These are phyloP conservation scores for Pythium phragmitis DNA, from an alignment of 352 stramenopile genomes.

Conservation along the genomic window DNA sequence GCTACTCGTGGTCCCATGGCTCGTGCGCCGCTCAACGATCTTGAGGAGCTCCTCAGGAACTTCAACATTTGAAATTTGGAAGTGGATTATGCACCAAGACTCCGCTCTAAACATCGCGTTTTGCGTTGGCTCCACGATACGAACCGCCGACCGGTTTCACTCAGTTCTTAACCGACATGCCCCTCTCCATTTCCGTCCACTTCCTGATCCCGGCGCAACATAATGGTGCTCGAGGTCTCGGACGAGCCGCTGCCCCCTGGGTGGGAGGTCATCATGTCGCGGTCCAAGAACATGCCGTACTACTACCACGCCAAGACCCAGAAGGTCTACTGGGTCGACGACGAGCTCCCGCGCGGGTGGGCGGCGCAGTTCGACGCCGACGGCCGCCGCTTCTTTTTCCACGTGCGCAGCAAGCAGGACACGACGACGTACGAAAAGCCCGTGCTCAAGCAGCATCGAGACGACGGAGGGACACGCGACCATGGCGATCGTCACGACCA, in stretches of 20 bases:
- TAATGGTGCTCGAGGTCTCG: slow-evolving; percentile 47
- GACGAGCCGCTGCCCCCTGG: slow-evolving; percentile 63
- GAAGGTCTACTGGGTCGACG: slow-evolving; percentile 84
- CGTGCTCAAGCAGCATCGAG: slow-evolving; percentile 31
- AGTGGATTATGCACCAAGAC: no score
- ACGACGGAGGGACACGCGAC: not conserved
- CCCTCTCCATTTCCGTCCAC: not conserved
- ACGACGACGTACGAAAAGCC: slow-evolving; percentile 79
- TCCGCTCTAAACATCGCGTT: no score
- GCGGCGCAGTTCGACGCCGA: slow-evolving; percentile 75
- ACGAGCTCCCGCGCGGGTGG: slow-evolving; percentile 79
- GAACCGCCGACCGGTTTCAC: not conserved
- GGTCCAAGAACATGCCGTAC: slow-evolving; percentile 83
- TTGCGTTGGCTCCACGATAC: no score
- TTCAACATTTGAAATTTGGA: no score
- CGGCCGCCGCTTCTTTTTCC: slow-evolving; percentile 66
- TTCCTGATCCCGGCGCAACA: not conserved
- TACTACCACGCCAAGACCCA: slow-evolving; percentile 79
- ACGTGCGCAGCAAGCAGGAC: slow-evolving; percentile 65
- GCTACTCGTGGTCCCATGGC: no score
- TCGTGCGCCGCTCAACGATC: no score
- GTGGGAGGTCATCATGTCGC: slow-evolving; percentile 80
- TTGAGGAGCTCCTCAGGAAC: no score
- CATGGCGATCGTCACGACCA: not conserved
- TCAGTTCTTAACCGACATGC: not conserved